Percentiles rank a stretch among this genome's conserved stretches.
phyloP scores from a whole-genome alignment of 192 early-diverging fungal genomes.

The Rhizoclosmatium globosum region DNA sequence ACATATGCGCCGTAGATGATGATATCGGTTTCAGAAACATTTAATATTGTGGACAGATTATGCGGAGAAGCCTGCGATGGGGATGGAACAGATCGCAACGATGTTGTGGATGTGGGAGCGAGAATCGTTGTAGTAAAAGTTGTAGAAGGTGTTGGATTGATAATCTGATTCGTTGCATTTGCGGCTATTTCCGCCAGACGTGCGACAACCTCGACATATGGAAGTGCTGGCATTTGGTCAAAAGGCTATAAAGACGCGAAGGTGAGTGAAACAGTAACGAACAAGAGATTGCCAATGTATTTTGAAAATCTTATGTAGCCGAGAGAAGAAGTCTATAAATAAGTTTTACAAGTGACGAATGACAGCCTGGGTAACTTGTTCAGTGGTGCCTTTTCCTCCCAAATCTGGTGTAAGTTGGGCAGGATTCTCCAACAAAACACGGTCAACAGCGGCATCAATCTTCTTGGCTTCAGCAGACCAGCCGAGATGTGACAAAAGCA shows the following conservation, averaged over 20 bases:
- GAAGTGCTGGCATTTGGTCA: slow-evolving; percentile 7
- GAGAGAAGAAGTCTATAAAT: too few relatives aligned
- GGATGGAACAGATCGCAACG: background rate
- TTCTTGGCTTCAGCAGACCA: slow-evolving; percentile 72
- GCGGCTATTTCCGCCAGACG: background rate
- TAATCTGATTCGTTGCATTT: background rate
- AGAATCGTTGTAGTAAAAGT: background rate
- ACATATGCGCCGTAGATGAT: slow-evolving; percentile 34
- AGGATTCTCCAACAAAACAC: slow-evolving; percentile 67
- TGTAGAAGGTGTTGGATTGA: background rate
- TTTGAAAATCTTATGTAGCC: too few relatives aligned
- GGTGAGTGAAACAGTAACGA: background rate
- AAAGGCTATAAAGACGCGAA: too few relatives aligned
- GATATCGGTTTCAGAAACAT: background rate
- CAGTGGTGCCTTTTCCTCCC: slow-evolving; percentile 84
- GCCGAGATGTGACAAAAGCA: slow-evolving; percentile 90
- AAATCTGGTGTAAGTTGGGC: slow-evolving; percentile 85
- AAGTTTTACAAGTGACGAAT: slow-evolving; percentile 49
- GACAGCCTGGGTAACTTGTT: slow-evolving; percentile 84
- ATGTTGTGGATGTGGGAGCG: background rate
- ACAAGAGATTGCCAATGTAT: too few relatives aligned
- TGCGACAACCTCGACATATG: slow-evolving; percentile 9
- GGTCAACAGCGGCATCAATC: slow-evolving; percentile 89
- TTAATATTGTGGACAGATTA: slow-evolving; percentile 8
- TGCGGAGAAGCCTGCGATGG: background rate